phyloP scores from a whole-genome alignment of 805 yeast genomes.

The Spathaspora passalidarum region DNA sequence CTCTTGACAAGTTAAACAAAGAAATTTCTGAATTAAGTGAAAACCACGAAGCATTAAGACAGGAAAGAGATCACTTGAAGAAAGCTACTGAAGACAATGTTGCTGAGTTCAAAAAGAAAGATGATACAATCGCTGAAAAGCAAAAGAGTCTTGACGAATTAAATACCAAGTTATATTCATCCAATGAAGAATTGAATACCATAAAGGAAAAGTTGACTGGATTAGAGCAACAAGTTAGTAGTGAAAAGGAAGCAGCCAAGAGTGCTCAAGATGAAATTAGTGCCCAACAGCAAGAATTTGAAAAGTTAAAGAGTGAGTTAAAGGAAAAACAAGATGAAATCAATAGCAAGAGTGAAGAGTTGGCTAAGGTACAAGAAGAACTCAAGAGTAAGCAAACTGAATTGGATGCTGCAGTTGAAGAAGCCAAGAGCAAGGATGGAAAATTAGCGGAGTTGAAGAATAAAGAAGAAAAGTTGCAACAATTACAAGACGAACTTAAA shows the following conservation, averaged over 20 bases:
- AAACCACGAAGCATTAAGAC: background rate
- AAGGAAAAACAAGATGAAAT: conserved; percentile 1
- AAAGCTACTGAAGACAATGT: background rate
- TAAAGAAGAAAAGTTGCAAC: background rate
- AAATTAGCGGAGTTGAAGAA: background rate
- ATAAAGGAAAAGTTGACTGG: background rate
- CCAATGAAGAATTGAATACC: background rate
- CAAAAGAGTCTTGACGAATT: background rate
- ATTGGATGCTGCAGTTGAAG: background rate
- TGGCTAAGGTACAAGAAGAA: background rate
- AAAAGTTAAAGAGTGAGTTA: background rate
- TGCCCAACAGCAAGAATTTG: background rate
- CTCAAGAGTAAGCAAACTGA: background rate
- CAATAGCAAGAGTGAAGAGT: conserved; percentile 2
- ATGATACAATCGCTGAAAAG: background rate
- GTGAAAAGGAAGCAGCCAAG: too few species aligned
- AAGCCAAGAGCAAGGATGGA: background rate
- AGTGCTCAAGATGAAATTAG: too few species aligned
- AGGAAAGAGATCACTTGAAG: background rate
- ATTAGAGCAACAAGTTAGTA: background rate
- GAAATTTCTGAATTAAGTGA: background rate
- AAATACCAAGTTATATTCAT: background rate
- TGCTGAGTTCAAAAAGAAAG: background rate
- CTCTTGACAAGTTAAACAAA: background rate
- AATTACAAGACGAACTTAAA: conserved; percentile 2